A percentile compares a stretch with the other conserved stretches of the same genome.
phyloP scores from a whole-genome alignment of 805 yeast genomes.

The Barnettozyma botsteinii region DNA sequence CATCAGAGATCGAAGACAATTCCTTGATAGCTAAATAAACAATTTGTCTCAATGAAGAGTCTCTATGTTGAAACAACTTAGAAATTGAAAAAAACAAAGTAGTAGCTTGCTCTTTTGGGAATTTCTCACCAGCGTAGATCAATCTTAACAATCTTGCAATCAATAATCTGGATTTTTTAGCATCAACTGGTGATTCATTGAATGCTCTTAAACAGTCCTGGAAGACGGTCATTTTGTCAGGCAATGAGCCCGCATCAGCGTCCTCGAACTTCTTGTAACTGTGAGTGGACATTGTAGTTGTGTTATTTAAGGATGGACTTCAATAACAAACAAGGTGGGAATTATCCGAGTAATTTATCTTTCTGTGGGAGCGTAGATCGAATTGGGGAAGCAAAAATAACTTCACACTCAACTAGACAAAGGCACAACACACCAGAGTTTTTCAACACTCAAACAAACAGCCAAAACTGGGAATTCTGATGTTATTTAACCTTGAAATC shows the following conservation, averaged over 20 bases:
- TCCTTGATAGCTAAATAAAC: constrained; percentile 94
- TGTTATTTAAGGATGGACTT: not conserved
- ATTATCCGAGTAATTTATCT: too few relatives aligned
- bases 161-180: constrained; percentile 78
- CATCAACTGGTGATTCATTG: constrained; percentile 84
- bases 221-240: constrained; percentile 95
- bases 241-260: constrained; percentile 56
- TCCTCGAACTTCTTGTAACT: constrained; percentile 83
- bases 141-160: constrained; percentile 79
- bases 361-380: too few relatives aligned
- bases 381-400: too few relatives aligned
- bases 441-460: not conserved
- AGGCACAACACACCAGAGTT: too few relatives aligned
- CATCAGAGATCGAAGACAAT: constrained; percentile 76
- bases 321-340: not conserved
- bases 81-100: constrained; percentile 89
- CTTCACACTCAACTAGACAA: too few relatives aligned
- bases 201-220: constrained; percentile 93
- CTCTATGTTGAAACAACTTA: constrained; percentile 89
- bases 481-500: too few relatives aligned
- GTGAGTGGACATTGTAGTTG: constrained; percentile 62
- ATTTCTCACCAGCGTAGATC: constrained; percentile 78
- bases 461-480: too few relatives aligned
- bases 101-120: constrained; percentile 87
- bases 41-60: constrained; percentile 81